phyloP scores from a whole-genome alignment of 208 protist genomes.

The Giardia muris region DNA sequence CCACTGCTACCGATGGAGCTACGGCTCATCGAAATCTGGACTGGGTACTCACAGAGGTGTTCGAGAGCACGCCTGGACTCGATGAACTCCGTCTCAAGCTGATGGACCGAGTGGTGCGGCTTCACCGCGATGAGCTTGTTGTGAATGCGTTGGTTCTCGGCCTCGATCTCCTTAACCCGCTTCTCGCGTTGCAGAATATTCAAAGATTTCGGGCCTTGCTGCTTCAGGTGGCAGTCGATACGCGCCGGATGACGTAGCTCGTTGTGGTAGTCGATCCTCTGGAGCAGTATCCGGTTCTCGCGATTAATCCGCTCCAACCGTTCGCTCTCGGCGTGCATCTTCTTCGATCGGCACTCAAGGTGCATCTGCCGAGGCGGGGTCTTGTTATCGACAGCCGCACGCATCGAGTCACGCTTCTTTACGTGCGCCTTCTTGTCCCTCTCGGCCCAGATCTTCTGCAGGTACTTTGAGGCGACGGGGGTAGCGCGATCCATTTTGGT shows the following conservation, averaged over 20 bases:
- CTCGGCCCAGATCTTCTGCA: background rate
- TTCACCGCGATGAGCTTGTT: background rate
- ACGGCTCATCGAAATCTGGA: background rate
- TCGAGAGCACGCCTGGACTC: background rate
- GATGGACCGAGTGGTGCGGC: background rate
- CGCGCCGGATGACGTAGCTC: background rate
- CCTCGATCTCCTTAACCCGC: background rate
- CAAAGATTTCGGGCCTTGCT: background rate
- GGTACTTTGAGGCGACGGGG: background rate
- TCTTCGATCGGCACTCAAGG: background rate
- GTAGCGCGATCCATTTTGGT: background rate
- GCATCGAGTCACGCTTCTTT: background rate
- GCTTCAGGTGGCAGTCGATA: constrained; percentile 1
- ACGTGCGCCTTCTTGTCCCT: background rate
- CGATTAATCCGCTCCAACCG: background rate
- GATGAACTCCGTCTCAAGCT: background rate
- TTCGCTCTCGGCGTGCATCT: background rate
- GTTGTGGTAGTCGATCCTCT: background rate
- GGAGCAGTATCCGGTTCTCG: background rate
- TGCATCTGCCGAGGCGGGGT: background rate
- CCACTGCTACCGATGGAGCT: background rate
- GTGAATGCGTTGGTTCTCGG: background rate
- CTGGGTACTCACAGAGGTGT: background rate
- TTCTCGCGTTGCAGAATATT: background rate
- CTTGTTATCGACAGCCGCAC: background rate